Evolutionary conservation across 305 asterid genomes (phyloP).

Genomic region (Plantago rigida): DNA sequence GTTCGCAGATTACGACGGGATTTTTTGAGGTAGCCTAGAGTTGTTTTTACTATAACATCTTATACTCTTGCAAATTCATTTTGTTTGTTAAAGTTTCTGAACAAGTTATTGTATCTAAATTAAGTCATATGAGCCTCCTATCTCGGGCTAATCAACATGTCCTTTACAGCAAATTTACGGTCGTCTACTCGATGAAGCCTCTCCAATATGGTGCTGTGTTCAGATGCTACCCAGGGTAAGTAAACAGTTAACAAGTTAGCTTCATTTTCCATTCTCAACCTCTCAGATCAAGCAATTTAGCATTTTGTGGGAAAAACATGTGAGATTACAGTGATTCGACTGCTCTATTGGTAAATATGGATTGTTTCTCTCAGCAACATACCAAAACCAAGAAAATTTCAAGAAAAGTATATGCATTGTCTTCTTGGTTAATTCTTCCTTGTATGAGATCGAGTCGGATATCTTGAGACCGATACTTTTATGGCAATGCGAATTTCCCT

Average conservation of each 20-base stretch:
- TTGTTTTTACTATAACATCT: background rate
- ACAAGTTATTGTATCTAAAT: no score
- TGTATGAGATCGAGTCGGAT: background rate
- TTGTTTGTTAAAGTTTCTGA: no score
- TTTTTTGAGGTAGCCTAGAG: conserved; percentile 53
- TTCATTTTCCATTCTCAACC: background rate
- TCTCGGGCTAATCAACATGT: conserved; percentile 19
- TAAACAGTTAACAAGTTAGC: conserved; percentile 6
- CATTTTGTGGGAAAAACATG: no score
- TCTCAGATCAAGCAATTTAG: background rate
- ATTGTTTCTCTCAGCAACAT: background rate
- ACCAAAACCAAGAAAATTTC: background rate
- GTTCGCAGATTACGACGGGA: conserved; percentile 63
- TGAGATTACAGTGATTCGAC: conserved; percentile 5
- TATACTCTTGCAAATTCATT: no score
- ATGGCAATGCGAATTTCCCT: no score
- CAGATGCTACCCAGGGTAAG: conserved; percentile 91
- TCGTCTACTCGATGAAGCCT: conserved; percentile 85
- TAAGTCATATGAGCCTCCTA: conserved; percentile 1
- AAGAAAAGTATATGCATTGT: background rate
- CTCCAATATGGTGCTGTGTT: conserved; percentile 76
- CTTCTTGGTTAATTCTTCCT: background rate
- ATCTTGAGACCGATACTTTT: no score
- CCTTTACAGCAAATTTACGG: conserved; percentile 58
- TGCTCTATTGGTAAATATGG: background rate